Evolutionary conservation across 2,329 filamentous ascomycete species (phyloP), one percentile per base, ranked within the genome.

Genomic region (Trichophyton schoenleinii): DNA sequence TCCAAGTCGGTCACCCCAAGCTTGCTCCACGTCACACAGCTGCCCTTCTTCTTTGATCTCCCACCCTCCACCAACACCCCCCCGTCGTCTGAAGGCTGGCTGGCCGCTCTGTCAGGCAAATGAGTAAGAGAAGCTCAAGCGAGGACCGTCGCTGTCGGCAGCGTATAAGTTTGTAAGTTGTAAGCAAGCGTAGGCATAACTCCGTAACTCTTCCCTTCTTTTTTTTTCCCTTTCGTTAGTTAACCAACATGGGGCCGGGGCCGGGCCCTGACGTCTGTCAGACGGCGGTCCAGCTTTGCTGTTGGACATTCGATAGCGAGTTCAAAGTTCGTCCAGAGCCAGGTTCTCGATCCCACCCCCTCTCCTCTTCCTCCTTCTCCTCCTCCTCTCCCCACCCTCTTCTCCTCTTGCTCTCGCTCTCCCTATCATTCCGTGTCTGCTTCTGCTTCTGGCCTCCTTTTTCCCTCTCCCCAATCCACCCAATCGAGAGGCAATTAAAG

Each of bases 21-120:
- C 13, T 38, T 36, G 49, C 49, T 55, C 49, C 49, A 55, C 49
- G 49, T 55, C 49, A 55, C 49, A 55, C 49, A 36, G 49, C 28
- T 36, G 25, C 13, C 20, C 28, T 28, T 44, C 41, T 44, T 44
- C 41, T 44, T 44, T 44, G 41, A 44, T 44, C 15, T 44, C 13
- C 41, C 28, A 22, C 28, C 28, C 28, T 7, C 25, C 25, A 2
- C 18, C 18, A 18, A 18, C 18, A 18, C 4, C 41, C 41, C 34
- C 34, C 41, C n/a, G 41, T 44, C 13, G 41, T 44, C 11, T 44
- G n/a, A 18, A 48, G 34, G 34, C 44, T 48, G 44, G 20, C 44
- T 48, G 44, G 44, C 44, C 15, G 44, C n/a, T 48, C 46, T 22
- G 41, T 18, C 41, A 44, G 41, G 15, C 41, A 44, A 31, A 18